phyloP scores from a whole-genome alignment of 441 rosid genomes.

The Kokia cookei region DNA sequence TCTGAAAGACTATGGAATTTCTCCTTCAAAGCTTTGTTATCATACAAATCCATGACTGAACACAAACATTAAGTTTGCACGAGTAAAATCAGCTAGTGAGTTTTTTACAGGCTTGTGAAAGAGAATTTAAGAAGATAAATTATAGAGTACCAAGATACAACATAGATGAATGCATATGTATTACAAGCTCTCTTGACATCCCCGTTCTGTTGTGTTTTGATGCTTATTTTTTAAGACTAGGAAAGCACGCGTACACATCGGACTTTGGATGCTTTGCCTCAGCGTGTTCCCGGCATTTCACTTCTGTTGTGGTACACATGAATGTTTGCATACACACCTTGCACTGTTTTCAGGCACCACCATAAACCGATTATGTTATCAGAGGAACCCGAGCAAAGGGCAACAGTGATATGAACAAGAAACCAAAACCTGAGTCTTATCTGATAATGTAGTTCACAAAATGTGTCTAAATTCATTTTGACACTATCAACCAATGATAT shows the following conservation, averaged over 20 bases:
- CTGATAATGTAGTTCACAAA: background rate
- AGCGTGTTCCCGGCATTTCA: constrained; percentile 7
- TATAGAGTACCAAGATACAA: background rate
- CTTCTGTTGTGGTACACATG: constrained; percentile 13
- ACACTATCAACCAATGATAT: background rate
- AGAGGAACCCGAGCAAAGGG: background rate
- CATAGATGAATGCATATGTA: background rate
- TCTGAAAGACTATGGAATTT: too few species aligned
- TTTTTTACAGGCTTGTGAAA: background rate
- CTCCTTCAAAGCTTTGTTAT: too few species aligned
- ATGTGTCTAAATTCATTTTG: background rate
- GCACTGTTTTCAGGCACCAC: constrained; percentile 7
- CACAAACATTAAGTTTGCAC: background rate
- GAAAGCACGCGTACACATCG: background rate
- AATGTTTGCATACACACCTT: constrained; percentile 13
- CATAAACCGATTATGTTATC: background rate
- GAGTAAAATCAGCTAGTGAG: background rate
- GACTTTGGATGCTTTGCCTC: constrained; percentile 11
- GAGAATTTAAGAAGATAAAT: background rate
- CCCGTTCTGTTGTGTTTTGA: background rate
- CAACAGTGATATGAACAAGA: background rate
- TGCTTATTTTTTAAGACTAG: constrained; percentile 5
- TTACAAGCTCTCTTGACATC: background rate
- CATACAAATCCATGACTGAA: background rate
- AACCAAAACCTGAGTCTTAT: background rate